phyloP scores from a whole-genome alignment of 257 asterid genomes.

The Petunia secreta region DNA sequence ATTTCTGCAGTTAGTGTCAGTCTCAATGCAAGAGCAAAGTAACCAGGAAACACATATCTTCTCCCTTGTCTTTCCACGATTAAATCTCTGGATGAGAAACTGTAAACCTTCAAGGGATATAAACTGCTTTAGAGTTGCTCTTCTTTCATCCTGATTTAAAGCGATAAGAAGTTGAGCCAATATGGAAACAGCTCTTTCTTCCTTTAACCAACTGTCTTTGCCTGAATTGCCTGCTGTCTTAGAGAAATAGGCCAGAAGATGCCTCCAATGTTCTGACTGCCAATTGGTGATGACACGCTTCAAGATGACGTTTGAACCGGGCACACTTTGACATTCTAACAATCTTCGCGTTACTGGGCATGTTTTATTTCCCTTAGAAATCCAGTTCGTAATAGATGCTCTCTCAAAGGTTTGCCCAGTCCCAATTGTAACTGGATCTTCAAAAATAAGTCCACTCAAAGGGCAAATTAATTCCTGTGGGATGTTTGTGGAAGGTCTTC shows the following conservation, averaged over 20 bases:
- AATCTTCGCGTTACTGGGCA: conserved; percentile 68
- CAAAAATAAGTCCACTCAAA: conserved; percentile 58
- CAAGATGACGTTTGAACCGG: conserved; percentile 61
- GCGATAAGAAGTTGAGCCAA: conserved; percentile 52
- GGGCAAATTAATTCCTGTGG: conserved; percentile 73
- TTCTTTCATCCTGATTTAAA: conserved; percentile 55
- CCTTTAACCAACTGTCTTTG: conserved; percentile 33
- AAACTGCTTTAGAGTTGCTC: conserved; percentile 42
- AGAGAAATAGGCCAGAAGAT: conserved; percentile 47
- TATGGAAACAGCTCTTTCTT: conserved; percentile 41
- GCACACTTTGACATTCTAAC: conserved; percentile 52
- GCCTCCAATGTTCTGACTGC: conserved; percentile 53
- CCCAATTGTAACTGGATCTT: conserved; percentile 79
- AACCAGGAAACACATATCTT: conserved; percentile 45
- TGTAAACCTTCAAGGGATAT: conserved; percentile 61
- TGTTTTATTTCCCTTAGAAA: conserved; percentile 49
- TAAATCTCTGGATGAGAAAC: conserved; percentile 57
- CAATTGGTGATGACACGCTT: conserved; percentile 65
- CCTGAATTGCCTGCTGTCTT: conserved; percentile 30
- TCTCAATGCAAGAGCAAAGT: conserved; percentile 58
- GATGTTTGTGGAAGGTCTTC: conserved; percentile 38
- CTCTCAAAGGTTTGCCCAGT: conserved; percentile 80
- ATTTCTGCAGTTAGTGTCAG: conserved; percentile 52
- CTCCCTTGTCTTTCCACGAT: conserved; percentile 49
- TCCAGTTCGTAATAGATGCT: conserved; percentile 64